Conservation (phyloP, 2,329 filamentous ascomycete genomes). For the Colletotrichum chrysophilum region DNA sequence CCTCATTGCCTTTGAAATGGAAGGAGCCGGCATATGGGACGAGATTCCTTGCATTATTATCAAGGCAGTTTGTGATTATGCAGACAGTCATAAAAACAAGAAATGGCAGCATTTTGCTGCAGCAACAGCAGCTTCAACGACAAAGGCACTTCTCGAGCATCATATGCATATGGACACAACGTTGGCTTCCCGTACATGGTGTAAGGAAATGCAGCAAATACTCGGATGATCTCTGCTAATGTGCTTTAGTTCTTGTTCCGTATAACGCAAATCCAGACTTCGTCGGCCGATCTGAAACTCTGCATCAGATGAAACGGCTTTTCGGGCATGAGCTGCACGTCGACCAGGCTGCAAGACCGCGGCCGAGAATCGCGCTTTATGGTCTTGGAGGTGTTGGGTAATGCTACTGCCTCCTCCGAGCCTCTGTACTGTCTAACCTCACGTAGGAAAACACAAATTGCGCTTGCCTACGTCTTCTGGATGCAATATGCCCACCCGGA, state of each 20-base stretch:
- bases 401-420: background rate
- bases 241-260: constrained; percentile 21
- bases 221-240: background rate
- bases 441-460: constrained; percentile 36
- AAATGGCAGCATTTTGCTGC: too few relatives aligned
- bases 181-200: background rate
- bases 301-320: constrained; percentile 2
- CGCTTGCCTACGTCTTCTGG: constrained; percentile 32
- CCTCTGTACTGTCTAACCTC: background rate
- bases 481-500: constrained; percentile 23
- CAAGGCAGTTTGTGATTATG: too few relatives aligned
- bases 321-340: background rate
- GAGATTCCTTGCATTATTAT: too few relatives aligned
- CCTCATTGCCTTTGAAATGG: too few relatives aligned
- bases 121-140: background rate
- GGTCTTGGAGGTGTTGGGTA: constrained; percentile 30
- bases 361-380: constrained; percentile 20
- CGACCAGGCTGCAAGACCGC: background rate
- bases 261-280: constrained; percentile 21
- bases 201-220: background rate
- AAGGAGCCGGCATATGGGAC: too few relatives aligned
- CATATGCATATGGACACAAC: background rate
- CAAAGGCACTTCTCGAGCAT: background rate
- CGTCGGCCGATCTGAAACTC: constrained; percentile 10
- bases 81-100: too few relatives aligned